Evolutionary conservation across 345 rosid species (phyloP), one percentile per base, ranked within the genome.

Genomic region (Noccaea bulbosa): DNA sequence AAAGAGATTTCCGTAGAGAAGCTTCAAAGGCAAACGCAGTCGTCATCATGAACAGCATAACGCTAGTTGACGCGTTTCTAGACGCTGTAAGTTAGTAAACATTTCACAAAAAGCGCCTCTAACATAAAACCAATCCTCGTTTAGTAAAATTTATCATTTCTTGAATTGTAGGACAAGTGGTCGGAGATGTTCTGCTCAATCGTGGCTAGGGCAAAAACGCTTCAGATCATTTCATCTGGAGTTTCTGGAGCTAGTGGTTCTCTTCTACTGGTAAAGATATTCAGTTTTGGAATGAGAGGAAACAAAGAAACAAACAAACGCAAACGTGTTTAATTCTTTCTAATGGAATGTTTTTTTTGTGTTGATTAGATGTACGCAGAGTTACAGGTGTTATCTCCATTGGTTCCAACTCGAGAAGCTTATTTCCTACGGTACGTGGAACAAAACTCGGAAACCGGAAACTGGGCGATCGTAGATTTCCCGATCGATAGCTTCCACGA

Each of bases 31-130:
- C 86, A 24, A 78, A 78, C 55, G 81, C 93, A 1, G 88, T 91
- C 5, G 90, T 94, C 70, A 91, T 94, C 50, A 89, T 94, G 98
- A 94, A 94, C 54, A 86, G 93, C 84, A 77, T 91, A 41, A 88
- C 84, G 52, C 82, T 94, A 9, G 89, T 91, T 4, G 96, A 87
- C 44, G 84, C 93, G 8, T 89, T 94, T 75, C 84, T 94, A 11
- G 87, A 88, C 53, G 91, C 93, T 16, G 99, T 94, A 77, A 78
- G 92, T 65, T 17, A 63, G 17, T 39, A 39, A 5, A 30, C 34
- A 3, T 16, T 54, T 30, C 39, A 17, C 32, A 53, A 16, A 53
- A 16, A 27, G 20, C 6, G 7, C 4, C 2, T 55, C 8, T 37
- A 32, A 35, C n/a, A 8, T 17, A 1, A 1, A 16, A 33, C 2